Conservation (phyloP, 2,329 filamentous ascomycete genomes). For the Lomentospora prolificans region DNA sequence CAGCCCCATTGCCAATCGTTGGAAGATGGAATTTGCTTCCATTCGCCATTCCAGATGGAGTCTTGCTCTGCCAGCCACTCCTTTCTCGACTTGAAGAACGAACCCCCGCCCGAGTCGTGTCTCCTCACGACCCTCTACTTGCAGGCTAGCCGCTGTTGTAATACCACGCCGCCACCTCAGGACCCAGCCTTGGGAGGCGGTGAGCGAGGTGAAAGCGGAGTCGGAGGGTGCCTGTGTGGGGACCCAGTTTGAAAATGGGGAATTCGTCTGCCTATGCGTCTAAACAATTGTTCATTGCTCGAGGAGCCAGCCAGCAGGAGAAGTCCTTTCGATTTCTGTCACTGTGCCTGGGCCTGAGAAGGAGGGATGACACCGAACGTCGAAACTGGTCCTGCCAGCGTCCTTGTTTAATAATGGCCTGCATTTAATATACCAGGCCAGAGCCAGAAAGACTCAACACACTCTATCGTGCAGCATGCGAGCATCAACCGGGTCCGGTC, state of each 20-base stretch:
- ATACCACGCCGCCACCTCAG: conserved; percentile 1
- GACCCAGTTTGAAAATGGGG: neutral
- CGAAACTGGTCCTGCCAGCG: too few relatives aligned
- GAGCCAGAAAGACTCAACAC: neutral
- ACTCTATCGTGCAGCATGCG: too few relatives aligned
- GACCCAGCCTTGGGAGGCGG: neutral
- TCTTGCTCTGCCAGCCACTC: too few relatives aligned
- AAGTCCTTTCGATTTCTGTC: neutral
- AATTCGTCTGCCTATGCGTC: neutral
- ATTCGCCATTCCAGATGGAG: neutral
- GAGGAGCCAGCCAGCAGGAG: too few relatives aligned
- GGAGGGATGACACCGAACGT: neutral
- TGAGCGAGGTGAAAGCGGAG: neutral
- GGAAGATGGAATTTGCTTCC: neutral
- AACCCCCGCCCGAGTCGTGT: neutral
- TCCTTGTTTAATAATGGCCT: neutral
- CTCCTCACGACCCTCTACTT: neutral
- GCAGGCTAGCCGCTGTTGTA: conserved; percentile 1
- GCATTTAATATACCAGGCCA: neutral
- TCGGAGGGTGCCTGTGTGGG: neutral
- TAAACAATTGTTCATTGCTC: too few relatives aligned
- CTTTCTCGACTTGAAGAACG: too few relatives aligned
- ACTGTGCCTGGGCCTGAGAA: neutral
- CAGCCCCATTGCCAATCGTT: neutral
- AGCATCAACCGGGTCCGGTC: neutral